Base-by-base conservation (phyloP, 345 rosid genomes). In the Moricandia moricandioides region DNA sequence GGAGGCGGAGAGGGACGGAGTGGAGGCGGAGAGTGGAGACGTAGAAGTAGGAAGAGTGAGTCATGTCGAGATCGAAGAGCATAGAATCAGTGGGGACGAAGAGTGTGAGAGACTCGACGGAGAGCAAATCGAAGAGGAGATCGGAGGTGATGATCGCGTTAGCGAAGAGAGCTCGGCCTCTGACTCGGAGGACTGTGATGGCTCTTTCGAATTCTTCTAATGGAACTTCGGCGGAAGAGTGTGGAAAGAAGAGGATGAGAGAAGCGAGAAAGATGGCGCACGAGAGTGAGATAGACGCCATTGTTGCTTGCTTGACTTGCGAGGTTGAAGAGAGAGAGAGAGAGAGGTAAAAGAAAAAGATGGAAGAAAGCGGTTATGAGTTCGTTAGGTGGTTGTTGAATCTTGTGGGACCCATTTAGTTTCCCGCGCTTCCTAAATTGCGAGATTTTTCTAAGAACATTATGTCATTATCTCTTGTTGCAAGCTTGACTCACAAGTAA, bases 121-220 rank as follows among this genome's bases (percentile, higher is more conserved):
- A 63, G 81, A 85, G 83, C 26, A 85, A n/a, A 76, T 82, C 84
- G 82, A 84, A 73, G 79, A 75, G 82, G 16, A 84, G 69, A 67
- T 84, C 87, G 40, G 87, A 82, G 21, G 86, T 84, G 73, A 84
- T 72, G 77, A 86, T 82, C 57, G 87, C 85, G 81, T 86, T 86
- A 29, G 85, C 81, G 73, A 86, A 82, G 77, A 82, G 89, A 31
- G 78, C 67, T 65, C 85, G 79, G 55, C 85, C 85, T 65, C 73
- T 74, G 66, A 64, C 45, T 11, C 82, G 85, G 62, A 86, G 87
- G 26, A 77, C 51, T 8, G 78, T 26, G 69, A 82, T 75, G 56
- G 77, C 73, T 62, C 80, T 59, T 61, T 86, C 87, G 4, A 86
- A 47, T 47, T 84, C 86, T 35, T 65, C 70, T 61, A 71, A 58